phyloP scores from a whole-genome alignment of 139 green algal genomes.

The Chlorella sp. region DNA sequence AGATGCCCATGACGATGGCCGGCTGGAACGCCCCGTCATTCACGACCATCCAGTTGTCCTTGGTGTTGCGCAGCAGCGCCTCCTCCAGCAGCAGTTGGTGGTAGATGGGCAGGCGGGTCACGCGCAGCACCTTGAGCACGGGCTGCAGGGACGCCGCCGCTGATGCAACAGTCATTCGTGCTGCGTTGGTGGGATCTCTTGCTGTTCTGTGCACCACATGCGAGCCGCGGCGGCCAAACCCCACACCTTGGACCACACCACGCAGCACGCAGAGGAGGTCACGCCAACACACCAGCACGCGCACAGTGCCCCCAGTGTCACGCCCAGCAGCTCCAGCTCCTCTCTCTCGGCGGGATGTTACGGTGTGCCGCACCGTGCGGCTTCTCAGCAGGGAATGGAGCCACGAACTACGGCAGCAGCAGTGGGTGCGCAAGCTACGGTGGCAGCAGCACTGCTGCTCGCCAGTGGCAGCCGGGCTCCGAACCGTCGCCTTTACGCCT shows the following conservation, averaged over 20 bases:
- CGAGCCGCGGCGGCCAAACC: too few species aligned
- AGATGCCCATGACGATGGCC: slow-evolving; percentile 87
- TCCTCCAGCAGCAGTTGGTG: slow-evolving; percentile 81
- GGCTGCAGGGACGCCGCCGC: neutral
- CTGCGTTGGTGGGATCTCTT: neutral
- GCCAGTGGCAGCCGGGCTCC: neutral
- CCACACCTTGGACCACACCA: too few species aligned
- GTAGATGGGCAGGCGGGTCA: slow-evolving; percentile 55
- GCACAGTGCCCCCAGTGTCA: neutral
- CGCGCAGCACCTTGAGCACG: slow-evolving; percentile 36
- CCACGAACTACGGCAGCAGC: neutral
- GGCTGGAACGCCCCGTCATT: slow-evolving; percentile 73
- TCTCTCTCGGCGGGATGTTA: neutral
- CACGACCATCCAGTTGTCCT: slow-evolving; percentile 79
- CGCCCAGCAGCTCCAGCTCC: neutral
- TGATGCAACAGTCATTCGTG: neutral
- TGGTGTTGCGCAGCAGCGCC: slow-evolving; percentile 61
- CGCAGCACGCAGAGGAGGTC: too few species aligned
- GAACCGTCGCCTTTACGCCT: neutral
- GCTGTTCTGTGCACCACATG: neutral
- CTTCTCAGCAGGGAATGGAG: too few species aligned
- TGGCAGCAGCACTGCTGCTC: neutral
- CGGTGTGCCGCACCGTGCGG: too few species aligned
- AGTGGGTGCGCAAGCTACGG: neutral
- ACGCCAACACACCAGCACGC: too few species aligned